Conservation (phyloP, 345 rosid genomes). For the Murraya paniculata region DNA sequence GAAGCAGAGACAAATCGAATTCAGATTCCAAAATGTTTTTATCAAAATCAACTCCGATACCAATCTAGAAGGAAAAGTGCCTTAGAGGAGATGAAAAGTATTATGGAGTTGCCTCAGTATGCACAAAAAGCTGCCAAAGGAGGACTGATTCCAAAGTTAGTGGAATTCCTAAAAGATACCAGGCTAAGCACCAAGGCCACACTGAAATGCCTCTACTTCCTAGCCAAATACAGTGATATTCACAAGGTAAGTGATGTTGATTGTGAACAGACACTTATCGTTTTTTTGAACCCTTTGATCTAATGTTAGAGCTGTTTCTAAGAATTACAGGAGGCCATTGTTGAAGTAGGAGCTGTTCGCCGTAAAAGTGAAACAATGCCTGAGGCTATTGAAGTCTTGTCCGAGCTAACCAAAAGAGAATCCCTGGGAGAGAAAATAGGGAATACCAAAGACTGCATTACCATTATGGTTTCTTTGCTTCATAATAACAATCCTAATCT, state of each 20-base stretch:
- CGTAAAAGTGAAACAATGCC: conserved; percentile 27
- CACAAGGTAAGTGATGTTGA: conserved; percentile 30
- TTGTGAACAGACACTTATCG: not conserved
- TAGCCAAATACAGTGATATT: conserved; percentile 35
- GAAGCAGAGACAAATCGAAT: conserved; percentile 41
- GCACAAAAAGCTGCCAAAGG: conserved; percentile 29
- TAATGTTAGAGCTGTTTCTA: conserved; percentile 3
- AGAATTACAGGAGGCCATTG: conserved; percentile 38
- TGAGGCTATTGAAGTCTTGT: conserved; percentile 32
- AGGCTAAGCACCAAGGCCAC: conserved; percentile 27
- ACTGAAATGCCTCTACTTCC: conserved; percentile 33
- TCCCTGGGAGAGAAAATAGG: conserved; percentile 39
- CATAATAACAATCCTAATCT: conserved; percentile 20
- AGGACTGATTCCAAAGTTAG: conserved; percentile 34
- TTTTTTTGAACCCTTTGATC: not conserved
- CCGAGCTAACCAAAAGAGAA: conserved; percentile 41
- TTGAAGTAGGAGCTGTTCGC: conserved; percentile 37
- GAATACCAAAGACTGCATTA: conserved; percentile 40
- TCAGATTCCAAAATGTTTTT: conserved; percentile 36
- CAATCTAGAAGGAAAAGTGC: conserved; percentile 27
- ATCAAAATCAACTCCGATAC: conserved; percentile 29
- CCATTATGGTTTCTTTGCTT: conserved; percentile 44
- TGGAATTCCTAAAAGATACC: conserved; percentile 31
- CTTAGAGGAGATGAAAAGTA: conserved; percentile 34
- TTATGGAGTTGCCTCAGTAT: conserved; percentile 32